Evolutionary conservation across 140 eudicot species (phyloP).

Genomic region (Flaveria floridana): DNA sequence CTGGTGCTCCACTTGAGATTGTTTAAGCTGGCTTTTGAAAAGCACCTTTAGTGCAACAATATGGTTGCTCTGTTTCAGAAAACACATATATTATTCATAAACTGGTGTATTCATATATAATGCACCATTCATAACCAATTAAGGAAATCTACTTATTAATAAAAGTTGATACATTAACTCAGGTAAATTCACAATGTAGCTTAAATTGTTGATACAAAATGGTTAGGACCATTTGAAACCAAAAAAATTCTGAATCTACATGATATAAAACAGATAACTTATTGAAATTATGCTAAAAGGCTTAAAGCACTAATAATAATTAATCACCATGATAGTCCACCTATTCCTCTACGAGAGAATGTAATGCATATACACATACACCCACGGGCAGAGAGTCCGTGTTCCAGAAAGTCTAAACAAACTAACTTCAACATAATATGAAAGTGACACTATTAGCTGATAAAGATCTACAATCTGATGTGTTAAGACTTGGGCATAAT

Average conservation of each 20-base stretch:
- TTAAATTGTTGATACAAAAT: not conserved
- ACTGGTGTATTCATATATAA: not conserved
- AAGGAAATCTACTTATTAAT: slow-evolving; percentile 1
- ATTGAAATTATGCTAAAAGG: too few relatives aligned
- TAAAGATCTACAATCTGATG: not conserved
- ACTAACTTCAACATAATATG: not conserved
- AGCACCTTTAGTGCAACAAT: slow-evolving; percentile 74
- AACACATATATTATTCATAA: not conserved
- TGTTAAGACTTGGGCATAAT: too few relatives aligned
- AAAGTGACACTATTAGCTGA: not conserved
- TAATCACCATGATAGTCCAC: not conserved
- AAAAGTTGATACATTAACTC: not conserved
- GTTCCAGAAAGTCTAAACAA: not conserved
- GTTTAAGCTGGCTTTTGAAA: slow-evolving; percentile 76
- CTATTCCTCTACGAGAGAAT: too few relatives aligned
- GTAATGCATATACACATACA: too few relatives aligned
- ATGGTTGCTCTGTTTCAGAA: slow-evolving; percentile 61
- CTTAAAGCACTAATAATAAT: not conserved
- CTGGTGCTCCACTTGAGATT: slow-evolving; percentile 83
- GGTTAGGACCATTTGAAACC: not conserved
- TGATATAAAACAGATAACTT: not conserved
- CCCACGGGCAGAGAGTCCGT: too few relatives aligned
- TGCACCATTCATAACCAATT: not conserved
- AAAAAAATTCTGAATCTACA: not conserved
- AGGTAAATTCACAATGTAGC: not conserved